Evolutionary conservation across 768 basidiomycete genomes (phyloP), one percentile per base, ranked within the genome.

Genomic region (Sistotremastrum niveocremeum): DNA sequence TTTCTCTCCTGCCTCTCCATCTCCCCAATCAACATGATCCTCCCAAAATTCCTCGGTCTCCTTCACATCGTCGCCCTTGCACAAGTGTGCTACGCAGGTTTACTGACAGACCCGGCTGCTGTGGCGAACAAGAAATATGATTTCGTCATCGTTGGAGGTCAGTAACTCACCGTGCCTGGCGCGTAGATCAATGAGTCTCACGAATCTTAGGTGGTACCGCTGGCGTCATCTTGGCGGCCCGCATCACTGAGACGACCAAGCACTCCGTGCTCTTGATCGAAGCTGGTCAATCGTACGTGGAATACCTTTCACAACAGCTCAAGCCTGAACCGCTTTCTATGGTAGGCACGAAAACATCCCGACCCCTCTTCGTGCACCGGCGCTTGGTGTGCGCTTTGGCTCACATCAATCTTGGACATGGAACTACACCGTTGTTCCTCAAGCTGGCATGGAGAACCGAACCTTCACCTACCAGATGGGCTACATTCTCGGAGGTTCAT

Each of bases 201-300:
- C 30, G 10, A 41, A 20, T n/a, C 20, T 7, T 46, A 41, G 64
- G 63, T 42, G 66, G 66, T 11, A 51, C 64, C n/a, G 62, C 59
- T 10, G 65, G 64, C 8, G 40, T 62, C 31, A 62, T 65, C 4
- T 45, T 66, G 6, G 66, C 64, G 20, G 57, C 50, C 31, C 53
- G 66, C 30, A 50, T 67, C 33, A 53, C 57, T 1, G 64, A 66
- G 46, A 59, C 63, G 50, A 35, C 52, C 2, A 51, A 56, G 45
- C 54, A 53, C 48, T 57, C 57, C 8, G 63, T 67, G 3, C 52
- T 65, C 37, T 55, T 64, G 29, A 32, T 56, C 11, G 55, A 56
- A 44, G 54, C 55, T 30, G 55, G 54, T 20, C 39, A 41, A 35
- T 46, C 48, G 48, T 52, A 37, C 11, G 54, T 31, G 3, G 7